Percentiles rank a stretch among this genome's conserved stretches.
These are phyloP conservation scores for Rhodotorula sp. DNA, from an alignment of 1,284 basidiomycete species.

Conservation along the genomic window DNA sequence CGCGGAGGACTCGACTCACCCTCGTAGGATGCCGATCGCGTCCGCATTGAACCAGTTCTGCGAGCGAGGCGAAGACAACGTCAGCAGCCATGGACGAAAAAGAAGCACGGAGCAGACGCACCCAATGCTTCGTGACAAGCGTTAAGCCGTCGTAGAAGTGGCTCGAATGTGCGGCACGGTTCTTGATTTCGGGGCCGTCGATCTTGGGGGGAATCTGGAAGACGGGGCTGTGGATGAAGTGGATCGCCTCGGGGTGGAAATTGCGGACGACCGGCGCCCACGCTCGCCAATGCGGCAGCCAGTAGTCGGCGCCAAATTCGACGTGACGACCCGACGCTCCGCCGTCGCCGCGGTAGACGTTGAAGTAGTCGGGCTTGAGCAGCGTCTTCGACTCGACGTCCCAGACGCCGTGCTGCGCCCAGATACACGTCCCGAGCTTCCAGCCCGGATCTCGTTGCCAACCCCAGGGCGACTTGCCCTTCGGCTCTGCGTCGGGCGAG, in stretches of 20 bases:
- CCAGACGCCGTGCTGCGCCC: conserved; percentile 95
- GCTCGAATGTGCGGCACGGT: conserved; percentile 70
- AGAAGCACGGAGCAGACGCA: not conserved
- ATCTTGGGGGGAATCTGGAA: conserved; percentile 60
- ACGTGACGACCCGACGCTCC: conserved; percentile 41
- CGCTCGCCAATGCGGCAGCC: conserved; percentile 70
- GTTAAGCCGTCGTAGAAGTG: conserved; percentile 95
- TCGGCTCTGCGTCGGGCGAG: conserved; percentile 37
- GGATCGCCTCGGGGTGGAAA: conserved; percentile 78
- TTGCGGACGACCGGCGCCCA: conserved; percentile 67
- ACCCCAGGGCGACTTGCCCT: conserved; percentile 59
- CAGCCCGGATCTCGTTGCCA: conserved; percentile 76
- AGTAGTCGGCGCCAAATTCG: conserved; percentile 77
- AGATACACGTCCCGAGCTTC: conserved; percentile 77
- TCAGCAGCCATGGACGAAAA: not conserved
- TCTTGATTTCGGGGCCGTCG: conserved; percentile 28
- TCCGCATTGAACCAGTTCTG: conserved; percentile 86
- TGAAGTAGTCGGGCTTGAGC: conserved; percentile 76
- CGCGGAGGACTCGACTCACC: conserved; percentile 45
- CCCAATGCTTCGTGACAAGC: conserved; percentile 54
- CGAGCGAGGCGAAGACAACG: too few relatives aligned
- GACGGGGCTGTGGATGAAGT: conserved; percentile 89
- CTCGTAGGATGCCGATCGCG: conserved; percentile 68
- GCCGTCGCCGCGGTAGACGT: conserved; percentile 45
- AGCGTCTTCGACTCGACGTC: conserved; percentile 66